These are phyloP conservation scores for Colletotrichum limetticola DNA, from an alignment of 2,329 filamentous ascomycete species.

Conservation along the genomic window DNA sequence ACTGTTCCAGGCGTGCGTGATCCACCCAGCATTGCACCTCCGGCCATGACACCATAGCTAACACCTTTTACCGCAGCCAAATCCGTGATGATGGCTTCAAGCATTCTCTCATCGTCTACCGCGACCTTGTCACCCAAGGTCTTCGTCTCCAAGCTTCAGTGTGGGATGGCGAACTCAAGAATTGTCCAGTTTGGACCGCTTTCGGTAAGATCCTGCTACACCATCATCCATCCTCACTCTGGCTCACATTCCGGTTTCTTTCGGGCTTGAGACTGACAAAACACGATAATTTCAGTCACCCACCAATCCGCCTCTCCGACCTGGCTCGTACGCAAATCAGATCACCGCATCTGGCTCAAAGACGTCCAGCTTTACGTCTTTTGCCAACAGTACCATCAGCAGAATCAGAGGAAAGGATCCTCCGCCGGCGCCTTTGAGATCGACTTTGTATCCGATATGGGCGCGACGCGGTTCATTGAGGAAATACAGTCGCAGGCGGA, in stretches of 20 bases:
- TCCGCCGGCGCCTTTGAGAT: constrained; percentile 62
- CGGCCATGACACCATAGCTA: neutral
- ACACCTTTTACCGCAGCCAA: constrained; percentile 49
- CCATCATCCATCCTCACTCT: neutral
- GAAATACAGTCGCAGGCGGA: constrained; percentile 43
- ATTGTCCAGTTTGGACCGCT: constrained; percentile 72
- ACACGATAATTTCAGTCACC: constrained; percentile 56
- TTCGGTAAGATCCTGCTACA: constrained; percentile 57
- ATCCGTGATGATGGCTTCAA: constrained; percentile 66
- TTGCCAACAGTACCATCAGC: constrained; percentile 64
- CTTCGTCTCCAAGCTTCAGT: constrained; percentile 67
- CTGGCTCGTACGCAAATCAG: constrained; percentile 62
- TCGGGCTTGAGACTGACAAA: neutral
- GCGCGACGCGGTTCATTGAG: constrained; percentile 52
- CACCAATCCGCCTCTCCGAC: constrained; percentile 57
- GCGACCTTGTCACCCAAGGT: constrained; percentile 59
- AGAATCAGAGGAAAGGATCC: constrained; percentile 60
- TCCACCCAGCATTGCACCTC: neutral
- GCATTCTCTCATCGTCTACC: constrained; percentile 64
- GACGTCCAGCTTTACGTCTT: constrained; percentile 70
- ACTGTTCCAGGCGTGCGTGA: constrained; percentile 66
- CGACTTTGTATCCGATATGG: constrained; percentile 57
- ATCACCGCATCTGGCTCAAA: constrained; percentile 60
- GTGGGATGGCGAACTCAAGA: constrained; percentile 62
- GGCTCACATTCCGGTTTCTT: neutral